A percentile compares a stretch with the other conserved stretches of the same genome.
Evolutionary conservation across 73 alveolate species (phyloP).

Genomic region (Paramecium sonneborni): DNA sequence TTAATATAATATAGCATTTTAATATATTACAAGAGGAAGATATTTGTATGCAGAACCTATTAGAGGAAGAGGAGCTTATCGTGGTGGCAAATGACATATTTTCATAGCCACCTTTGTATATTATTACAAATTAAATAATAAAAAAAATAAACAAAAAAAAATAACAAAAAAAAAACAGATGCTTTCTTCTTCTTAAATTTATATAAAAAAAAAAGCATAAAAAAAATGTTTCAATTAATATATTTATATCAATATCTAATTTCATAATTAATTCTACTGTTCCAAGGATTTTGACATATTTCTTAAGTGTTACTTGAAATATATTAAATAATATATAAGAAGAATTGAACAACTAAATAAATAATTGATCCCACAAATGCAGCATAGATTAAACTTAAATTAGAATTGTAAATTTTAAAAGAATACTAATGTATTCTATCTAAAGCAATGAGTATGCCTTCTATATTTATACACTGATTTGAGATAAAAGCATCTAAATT

Average conservation of each 20-base stretch:
- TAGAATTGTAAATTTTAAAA: background rate
- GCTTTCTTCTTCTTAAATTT: background rate
- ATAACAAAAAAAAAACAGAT: background rate
- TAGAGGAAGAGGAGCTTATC: slow-evolving; percentile 36
- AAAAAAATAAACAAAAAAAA: background rate
- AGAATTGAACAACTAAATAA: background rate
- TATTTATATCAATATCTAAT: background rate
- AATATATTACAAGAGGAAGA: slow-evolving; percentile 19
- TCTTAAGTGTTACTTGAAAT: background rate
- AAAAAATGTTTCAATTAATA: background rate
- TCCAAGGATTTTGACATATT: background rate
- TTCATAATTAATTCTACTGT: background rate
- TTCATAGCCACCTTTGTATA: background rate
- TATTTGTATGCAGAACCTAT: slow-evolving; percentile 29
- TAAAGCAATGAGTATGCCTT: background rate
- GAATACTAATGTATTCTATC: background rate
- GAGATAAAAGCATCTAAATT: background rate
- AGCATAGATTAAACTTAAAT: background rate
- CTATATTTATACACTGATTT: background rate
- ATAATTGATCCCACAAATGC: background rate
- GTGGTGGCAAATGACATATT: slow-evolving; percentile 21
- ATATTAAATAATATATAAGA: background rate
- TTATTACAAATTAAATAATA: background rate
- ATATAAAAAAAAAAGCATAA: background rate
- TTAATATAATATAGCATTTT: background rate